These are phyloP conservation scores for Verticillium isaacii DNA, from an alignment of 2,329 filamentous ascomycete species.

Conservation along the genomic window DNA sequence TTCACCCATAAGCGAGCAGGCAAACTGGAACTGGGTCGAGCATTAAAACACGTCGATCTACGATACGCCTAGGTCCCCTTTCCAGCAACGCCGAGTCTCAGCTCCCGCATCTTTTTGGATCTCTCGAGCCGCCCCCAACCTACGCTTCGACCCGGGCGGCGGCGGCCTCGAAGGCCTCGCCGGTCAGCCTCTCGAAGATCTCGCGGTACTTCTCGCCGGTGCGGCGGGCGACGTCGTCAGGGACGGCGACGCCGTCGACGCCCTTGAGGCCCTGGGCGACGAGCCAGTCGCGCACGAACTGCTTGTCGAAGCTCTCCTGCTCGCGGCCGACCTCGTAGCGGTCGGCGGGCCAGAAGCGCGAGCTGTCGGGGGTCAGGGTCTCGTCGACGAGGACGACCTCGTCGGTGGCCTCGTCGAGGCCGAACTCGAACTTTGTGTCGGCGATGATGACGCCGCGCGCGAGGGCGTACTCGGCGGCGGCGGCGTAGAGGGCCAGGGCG, in stretches of 20 bases:
- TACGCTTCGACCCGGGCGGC: neutral
- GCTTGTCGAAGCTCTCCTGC: slow-evolving; percentile 87
- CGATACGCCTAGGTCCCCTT: no score
- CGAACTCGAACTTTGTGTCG: slow-evolving; percentile 59
- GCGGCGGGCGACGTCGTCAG: slow-evolving; percentile 62
- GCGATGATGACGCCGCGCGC: slow-evolving; percentile 71
- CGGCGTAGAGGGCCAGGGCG: slow-evolving; percentile 58
- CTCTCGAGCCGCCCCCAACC: neutral
- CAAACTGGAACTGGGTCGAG: no score
- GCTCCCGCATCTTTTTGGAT: no score
- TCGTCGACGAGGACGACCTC: slow-evolving; percentile 77
- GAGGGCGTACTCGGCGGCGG: slow-evolving; percentile 58
- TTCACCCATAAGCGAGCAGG: no score
- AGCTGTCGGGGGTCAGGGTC: slow-evolving; percentile 76
- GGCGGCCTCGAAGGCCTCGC: slow-evolving; percentile 35
- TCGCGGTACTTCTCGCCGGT: slow-evolving; percentile 72
- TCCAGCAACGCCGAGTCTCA: no score
- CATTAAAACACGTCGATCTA: no score
- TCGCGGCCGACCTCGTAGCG: slow-evolving; percentile 67
- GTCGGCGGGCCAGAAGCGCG: slow-evolving; percentile 79
- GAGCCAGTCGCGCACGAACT: slow-evolving; percentile 79
- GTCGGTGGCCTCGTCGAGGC: slow-evolving; percentile 57
- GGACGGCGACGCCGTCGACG: slow-evolving; percentile 67
- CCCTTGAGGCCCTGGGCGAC: slow-evolving; percentile 68
- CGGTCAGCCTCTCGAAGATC: slow-evolving; percentile 60